Evolutionary conservation across 805 yeast species (phyloP).

Genomic region (Starmerella scarabaei): DNA sequence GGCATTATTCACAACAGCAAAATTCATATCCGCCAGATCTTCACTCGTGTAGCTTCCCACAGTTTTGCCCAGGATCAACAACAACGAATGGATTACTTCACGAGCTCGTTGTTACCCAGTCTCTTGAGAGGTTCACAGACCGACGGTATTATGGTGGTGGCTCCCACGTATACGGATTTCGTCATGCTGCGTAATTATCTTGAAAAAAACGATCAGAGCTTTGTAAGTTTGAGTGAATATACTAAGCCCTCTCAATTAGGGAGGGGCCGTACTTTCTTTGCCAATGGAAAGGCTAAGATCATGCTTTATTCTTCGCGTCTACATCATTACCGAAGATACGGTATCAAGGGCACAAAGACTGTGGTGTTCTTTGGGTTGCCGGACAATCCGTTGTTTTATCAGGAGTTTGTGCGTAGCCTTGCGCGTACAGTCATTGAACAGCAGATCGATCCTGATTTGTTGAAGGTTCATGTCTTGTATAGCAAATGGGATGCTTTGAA

Average conservation of each 20-base stretch:
- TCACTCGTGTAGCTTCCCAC: constrained; percentile 52
- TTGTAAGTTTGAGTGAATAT: constrained; percentile 74
- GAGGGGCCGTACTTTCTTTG: constrained; percentile 57
- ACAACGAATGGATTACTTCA: constrained; percentile 67
- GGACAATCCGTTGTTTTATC: constrained; percentile 68
- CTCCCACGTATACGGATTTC: constrained; percentile 80
- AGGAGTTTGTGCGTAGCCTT: constrained; percentile 51
- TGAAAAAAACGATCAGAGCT: constrained; percentile 45
- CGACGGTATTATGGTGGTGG: constrained; percentile 67
- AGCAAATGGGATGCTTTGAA: constrained; percentile 69
- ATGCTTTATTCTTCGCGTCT: constrained; percentile 87
- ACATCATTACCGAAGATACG: constrained; percentile 81
- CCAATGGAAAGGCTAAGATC: constrained; percentile 47
- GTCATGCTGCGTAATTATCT: constrained; percentile 62
- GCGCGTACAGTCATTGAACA: constrained; percentile 43
- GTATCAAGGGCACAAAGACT: constrained; percentile 70
- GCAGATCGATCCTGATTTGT: constrained; percentile 42
- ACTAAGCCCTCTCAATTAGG: constrained; percentile 58
- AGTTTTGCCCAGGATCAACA: constrained; percentile 58
- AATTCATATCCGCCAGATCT: constrained; percentile 40
- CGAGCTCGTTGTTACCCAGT: constrained; percentile 61
- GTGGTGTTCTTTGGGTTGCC: constrained; percentile 77
- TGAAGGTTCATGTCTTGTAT: constrained; percentile 45
- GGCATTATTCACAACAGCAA: constrained; percentile 57
- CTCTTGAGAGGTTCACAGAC: constrained; percentile 43